A percentile compares a stretch with the other conserved stretches of the same genome.
These are phyloP conservation scores for Eugenia klotzschiana DNA, from an alignment of 441 rosid genomes.

Conservation along the genomic window DNA sequence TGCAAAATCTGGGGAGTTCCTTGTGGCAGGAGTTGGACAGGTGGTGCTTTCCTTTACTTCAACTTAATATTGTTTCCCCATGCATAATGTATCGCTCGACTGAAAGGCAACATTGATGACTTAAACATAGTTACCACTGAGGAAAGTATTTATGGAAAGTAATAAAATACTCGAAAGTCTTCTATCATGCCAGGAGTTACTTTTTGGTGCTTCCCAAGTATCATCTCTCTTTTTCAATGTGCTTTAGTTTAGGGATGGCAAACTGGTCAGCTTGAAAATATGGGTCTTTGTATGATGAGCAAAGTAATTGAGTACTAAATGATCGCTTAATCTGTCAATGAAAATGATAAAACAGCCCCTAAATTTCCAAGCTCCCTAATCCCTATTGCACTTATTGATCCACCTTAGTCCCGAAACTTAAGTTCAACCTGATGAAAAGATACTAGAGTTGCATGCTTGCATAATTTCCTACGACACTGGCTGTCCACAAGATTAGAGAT, in stretches of 20 bases:
- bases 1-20: constrained; percentile 73
- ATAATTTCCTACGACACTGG: background rate
- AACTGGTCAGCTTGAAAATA: background rate
- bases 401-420: background rate
- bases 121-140: background rate
- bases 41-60: constrained; percentile 15
- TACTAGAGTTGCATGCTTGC: background rate
- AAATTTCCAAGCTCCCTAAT: background rate
- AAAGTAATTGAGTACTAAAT: background rate
- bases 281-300: background rate
- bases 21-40: constrained; percentile 84
- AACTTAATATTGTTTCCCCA: background rate
- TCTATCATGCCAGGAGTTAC: background rate
- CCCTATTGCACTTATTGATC: background rate
- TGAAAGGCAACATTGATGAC: background rate
- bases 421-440: background rate
- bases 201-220: background rate
- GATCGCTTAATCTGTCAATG: background rate
- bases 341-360: background rate
- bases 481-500: background rate
- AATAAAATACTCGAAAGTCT: background rate
- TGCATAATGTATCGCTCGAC: background rate
- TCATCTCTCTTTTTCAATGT: background rate
- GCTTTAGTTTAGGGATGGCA: background rate
- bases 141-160: background rate